phyloP scores from a whole-genome alignment of 148 eudicot genomes.

The Rhododendron ferrugineum region DNA sequence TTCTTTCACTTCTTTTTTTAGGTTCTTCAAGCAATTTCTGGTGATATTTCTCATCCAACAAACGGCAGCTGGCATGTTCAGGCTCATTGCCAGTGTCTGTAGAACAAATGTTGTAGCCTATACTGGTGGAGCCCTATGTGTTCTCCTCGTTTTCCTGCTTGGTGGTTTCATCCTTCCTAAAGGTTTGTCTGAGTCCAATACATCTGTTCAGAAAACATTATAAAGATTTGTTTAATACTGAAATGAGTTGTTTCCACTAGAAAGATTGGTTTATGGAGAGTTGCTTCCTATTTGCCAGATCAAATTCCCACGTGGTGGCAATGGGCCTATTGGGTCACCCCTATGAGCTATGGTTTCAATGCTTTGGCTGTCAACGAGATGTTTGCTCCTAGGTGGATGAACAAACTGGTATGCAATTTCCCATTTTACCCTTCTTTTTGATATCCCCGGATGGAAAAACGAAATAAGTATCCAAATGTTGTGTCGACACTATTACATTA shows the following conservation, averaged over 20 bases:
- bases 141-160: constrained; percentile 80
- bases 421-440: background rate
- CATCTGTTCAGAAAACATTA: background rate
- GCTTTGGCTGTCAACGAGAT: constrained; percentile 82
- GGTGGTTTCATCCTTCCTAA: constrained; percentile 95
- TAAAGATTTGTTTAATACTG: background rate
- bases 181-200: constrained; percentile 38
- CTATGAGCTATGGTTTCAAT: constrained; percentile 80
- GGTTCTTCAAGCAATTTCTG: constrained; percentile 85
- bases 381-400: constrained; percentile 94
- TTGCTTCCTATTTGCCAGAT: constrained; percentile 27
- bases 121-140: constrained; percentile 69
- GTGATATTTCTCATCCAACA: constrained; percentile 80
- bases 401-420: constrained; percentile 41
- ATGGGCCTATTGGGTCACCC: constrained; percentile 92
- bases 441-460: background rate
- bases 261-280: background rate
- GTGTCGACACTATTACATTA: background rate
- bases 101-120: constrained; percentile 93
- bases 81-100: constrained; percentile 71
- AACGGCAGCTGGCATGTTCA: constrained; percentile 90
- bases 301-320: constrained; percentile 74
- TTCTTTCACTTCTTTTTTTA: constrained; percentile 13
- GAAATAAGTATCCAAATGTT: background rate
- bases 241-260: background rate